phyloP scores from a whole-genome alignment of 2,329 filamentous ascomycete genomes.

The Venturia oleaginea region DNA sequence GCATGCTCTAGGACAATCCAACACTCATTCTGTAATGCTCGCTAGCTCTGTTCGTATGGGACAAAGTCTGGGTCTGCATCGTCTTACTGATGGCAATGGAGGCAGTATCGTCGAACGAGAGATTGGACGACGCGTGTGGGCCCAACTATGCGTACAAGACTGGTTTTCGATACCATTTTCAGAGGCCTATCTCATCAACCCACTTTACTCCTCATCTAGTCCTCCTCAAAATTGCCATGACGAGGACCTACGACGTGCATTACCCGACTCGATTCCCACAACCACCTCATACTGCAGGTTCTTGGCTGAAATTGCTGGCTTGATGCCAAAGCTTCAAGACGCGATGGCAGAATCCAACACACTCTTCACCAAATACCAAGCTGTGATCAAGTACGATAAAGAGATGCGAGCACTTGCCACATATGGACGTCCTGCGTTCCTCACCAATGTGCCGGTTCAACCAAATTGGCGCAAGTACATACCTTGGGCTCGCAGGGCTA shows the following conservation, averaged over 20 bases:
- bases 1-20: conserved; percentile 40
- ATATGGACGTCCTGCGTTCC: conserved; percentile 27
- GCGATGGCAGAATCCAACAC: conserved; percentile 27
- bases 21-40: conserved; percentile 38
- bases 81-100: conserved; percentile 23
- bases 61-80: conserved; percentile 39
- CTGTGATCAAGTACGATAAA: conserved; percentile 33
- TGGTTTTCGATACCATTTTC: conserved; percentile 36
- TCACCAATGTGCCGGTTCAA: conserved; percentile 27
- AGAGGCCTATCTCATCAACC: conserved; percentile 30
- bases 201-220: conserved; percentile 26
- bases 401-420: conserved; percentile 27
- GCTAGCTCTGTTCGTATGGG: conserved; percentile 39
- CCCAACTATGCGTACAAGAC: conserved; percentile 25
- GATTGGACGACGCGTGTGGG: conserved; percentile 8
- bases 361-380: conserved; percentile 31
- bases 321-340: conserved; percentile 32
- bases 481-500: conserved; percentile 30
- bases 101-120: conserved; percentile 15
- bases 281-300: conserved; percentile 27
- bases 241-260: conserved; percentile 21
- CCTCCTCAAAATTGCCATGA: conserved; percentile 31
- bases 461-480: conserved; percentile 33
- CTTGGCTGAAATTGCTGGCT: conserved; percentile 29
- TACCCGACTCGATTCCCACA: conserved; percentile 22